Conservation (phyloP, 2,329 filamentous ascomycete genomes). For the Whalleya microplaca region DNA sequence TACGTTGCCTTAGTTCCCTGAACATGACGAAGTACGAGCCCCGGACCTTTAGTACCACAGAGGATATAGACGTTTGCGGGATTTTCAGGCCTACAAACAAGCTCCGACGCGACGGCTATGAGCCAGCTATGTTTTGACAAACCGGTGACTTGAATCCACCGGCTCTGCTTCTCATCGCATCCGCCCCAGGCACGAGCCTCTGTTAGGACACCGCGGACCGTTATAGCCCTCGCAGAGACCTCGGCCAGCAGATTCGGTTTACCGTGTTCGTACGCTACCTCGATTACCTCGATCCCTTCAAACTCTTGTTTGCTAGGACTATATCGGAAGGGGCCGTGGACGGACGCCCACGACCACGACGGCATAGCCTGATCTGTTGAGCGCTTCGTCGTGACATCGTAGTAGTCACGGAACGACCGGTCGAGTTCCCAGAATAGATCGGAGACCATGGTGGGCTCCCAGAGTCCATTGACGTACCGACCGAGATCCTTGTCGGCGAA, state of each 20-base stretch:
- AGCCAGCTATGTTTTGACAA: conserved; percentile 7
- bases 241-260: conserved; percentile 6
- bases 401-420: neutral
- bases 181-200: conserved; percentile 11
- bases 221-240: conserved; percentile 10
- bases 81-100: conserved; percentile 2
- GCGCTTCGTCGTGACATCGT: conserved; percentile 12
- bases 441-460: conserved; percentile 16
- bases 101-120: conserved; percentile 13
- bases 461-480: conserved; percentile 23
- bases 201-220: conserved; percentile 3
- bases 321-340: conserved; percentile 17
- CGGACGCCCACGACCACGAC: conserved; percentile 27
- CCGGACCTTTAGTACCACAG: conserved; percentile 12
- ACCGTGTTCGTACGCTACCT: conserved; percentile 3
- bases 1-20: conserved; percentile 9
- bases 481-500: conserved; percentile 16
- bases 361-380: conserved; percentile 13
- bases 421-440: conserved; percentile 22
- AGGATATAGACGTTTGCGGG: conserved; percentile 11
- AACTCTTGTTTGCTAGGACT: neutral
- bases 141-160: conserved; percentile 3
- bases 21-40: conserved; percentile 12
- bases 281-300: conserved; percentile 11
- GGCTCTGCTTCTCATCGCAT: neutral